A percentile compares a stretch with the other conserved stretches of the same genome.
Conservation (phyloP, 345 rosid genomes). For the Gossypium anomalum region DNA sequence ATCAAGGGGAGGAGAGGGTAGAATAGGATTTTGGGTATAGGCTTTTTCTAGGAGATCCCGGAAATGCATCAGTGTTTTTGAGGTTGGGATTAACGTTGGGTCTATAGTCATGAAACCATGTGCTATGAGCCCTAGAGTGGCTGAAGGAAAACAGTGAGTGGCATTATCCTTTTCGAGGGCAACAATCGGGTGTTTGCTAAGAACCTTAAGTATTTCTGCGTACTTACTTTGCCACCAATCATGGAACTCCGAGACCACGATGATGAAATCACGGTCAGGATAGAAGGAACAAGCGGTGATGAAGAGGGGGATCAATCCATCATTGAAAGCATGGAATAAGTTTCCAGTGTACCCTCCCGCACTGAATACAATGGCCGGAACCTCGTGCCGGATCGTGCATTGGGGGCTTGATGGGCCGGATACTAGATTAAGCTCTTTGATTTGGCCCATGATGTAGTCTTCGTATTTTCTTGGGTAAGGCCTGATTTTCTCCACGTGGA, state of each 20-base stretch:
- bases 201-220: slow-evolving; percentile 30
- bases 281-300: slow-evolving; percentile 40
- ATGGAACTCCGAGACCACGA: slow-evolving; percentile 35
- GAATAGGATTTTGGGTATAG: slow-evolving; percentile 16
- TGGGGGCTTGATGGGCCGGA: slow-evolving; percentile 15
- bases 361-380: slow-evolving; percentile 54
- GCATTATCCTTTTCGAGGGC: slow-evolving; percentile 31
- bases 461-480: slow-evolving; percentile 45
- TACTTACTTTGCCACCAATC: slow-evolving; percentile 60
- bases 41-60: slow-evolving; percentile 35
- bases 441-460: slow-evolving; percentile 22
- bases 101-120: slow-evolving; percentile 51
- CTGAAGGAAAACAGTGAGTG: slow-evolving; percentile 47
- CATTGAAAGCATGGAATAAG: slow-evolving; percentile 60
- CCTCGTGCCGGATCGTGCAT: slow-evolving; percentile 30
- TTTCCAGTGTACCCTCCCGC: slow-evolving; percentile 66
- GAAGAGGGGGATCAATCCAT: slow-evolving; percentile 61
- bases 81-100: slow-evolving; percentile 11
- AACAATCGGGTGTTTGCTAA: slow-evolving; percentile 36
- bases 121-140: slow-evolving; percentile 41
- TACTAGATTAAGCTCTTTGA: slow-evolving; percentile 31
- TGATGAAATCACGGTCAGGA: slow-evolving; percentile 35
- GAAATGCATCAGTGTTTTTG: slow-evolving; percentile 36
- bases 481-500: slow-evolving; percentile 19
- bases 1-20: not conserved